phyloP scores from a whole-genome alignment of 345 rosid genomes.

The Arabidopsis thaliana region TAIR10.1 NC_003071.7:13983501-13984000 shows the following conservation, averaged over 20 bases:
- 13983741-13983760: conserved; percentile 17
- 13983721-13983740: not conserved
- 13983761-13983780: not conserved
- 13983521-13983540: not conserved
- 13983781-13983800: conserved; percentile 29
- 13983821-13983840: conserved; percentile 29
- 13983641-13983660: not conserved
- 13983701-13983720: not conserved
- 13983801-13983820: conserved; percentile 36
- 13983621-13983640: not conserved
- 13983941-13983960: conserved; percentile 16
- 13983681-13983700: not conserved
- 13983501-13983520: not conserved
- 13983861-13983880: not conserved
- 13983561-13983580: conserved; percentile 14
- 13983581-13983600: conserved; percentile 20
- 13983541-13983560: not conserved
- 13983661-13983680: not conserved
- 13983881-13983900: conserved; percentile 3
- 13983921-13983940: conserved; percentile 23
- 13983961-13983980: conserved; percentile 30
- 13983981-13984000: not conserved
- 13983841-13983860: conserved; percentile 21
- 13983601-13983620: not conserved
- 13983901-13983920: not conserved